Percentiles rank a stretch among this genome's conserved stretches.
Conservation (phyloP, 2,329 filamentous ascomycete genomes). For the Microdochium paspali region DNA sequence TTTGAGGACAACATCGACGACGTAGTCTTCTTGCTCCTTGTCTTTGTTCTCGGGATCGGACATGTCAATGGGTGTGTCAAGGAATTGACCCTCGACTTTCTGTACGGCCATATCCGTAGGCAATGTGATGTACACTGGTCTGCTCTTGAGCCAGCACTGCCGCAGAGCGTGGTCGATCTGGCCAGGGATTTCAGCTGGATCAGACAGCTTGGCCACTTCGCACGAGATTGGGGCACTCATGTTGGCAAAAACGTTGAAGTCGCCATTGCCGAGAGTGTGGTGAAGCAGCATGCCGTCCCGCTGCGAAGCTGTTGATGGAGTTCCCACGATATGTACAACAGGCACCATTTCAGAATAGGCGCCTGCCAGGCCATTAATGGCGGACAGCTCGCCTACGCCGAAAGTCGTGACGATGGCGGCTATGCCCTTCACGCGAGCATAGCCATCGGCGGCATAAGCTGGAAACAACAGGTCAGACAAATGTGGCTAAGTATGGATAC, state of each 20-base stretch:
- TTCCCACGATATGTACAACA: slow-evolving; percentile 51
- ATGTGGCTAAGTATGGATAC: slow-evolving; percentile 3
- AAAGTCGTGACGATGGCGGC: slow-evolving; percentile 66
- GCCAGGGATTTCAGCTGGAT: slow-evolving; percentile 58
- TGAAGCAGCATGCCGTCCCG: slow-evolving; percentile 42
- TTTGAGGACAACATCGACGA: slow-evolving; percentile 70
- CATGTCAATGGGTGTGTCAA: slow-evolving; percentile 64
- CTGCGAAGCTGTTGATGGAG: slow-evolving; percentile 36
- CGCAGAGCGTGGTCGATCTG: slow-evolving; percentile 72
- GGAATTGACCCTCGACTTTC: slow-evolving; percentile 64
- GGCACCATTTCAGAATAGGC: slow-evolving; percentile 65
- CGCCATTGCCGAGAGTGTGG: slow-evolving; percentile 67
- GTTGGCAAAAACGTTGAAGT: slow-evolving; percentile 74
- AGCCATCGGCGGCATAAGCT: slow-evolving; percentile 75
- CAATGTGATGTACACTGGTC: slow-evolving; percentile 76
- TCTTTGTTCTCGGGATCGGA: slow-evolving; percentile 52
- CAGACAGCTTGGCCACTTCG: slow-evolving; percentile 59
- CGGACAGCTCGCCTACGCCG: slow-evolving; percentile 65
- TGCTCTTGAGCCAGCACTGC: slow-evolving; percentile 63
- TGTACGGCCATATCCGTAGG: slow-evolving; percentile 72
- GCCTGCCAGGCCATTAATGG: slow-evolving; percentile 66
- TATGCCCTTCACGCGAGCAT: slow-evolving; percentile 64
- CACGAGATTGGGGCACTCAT: slow-evolving; percentile 69
- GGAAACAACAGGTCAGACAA: slow-evolving; percentile 2
- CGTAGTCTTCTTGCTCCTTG: slow-evolving; percentile 64